A percentile compares a stretch with the other conserved stretches of the same genome.
Evolutionary conservation across 176 grass and related monocot species (phyloP).

Genomic region (Coix lacrymajobi): DNA sequence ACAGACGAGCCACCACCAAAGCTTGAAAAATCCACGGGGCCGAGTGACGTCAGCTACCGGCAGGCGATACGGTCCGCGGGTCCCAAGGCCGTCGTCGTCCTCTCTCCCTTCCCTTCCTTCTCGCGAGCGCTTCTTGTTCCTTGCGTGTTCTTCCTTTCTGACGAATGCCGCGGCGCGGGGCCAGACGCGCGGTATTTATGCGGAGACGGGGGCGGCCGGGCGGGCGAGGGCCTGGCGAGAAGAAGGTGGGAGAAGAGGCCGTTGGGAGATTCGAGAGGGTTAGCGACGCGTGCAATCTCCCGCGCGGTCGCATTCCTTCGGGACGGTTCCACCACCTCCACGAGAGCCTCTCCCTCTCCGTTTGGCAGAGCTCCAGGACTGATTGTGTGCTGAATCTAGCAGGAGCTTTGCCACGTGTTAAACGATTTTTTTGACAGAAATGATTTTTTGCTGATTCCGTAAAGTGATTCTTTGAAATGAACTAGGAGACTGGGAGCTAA

Average conservation of each 20-base stretch:
- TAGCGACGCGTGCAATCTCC: neutral
- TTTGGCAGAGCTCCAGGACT: too few species aligned
- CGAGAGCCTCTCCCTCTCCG: too few species aligned
- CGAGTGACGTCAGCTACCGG: slow-evolving; percentile 19
- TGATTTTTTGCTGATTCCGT: too few species aligned
- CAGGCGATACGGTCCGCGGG: slow-evolving; percentile 18
- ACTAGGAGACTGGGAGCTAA: too few species aligned
- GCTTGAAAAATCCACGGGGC: slow-evolving; percentile 12
- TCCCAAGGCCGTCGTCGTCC: slow-evolving; percentile 1
- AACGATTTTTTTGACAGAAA: too few species aligned
- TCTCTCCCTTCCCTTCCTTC: neutral
- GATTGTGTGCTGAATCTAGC: too few species aligned
- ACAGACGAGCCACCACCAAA: slow-evolving; percentile 20
- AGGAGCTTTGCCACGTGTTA: too few species aligned
- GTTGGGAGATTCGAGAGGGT: slow-evolving; percentile 16
- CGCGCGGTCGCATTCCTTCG: neutral
- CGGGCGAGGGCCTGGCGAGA: neutral
- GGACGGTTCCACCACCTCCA: neutral
- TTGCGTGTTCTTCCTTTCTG: neutral
- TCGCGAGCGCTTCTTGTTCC: slow-evolving; percentile 1
- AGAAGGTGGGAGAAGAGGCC: neutral
- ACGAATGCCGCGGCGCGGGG: neutral
- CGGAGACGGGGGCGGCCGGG: neutral
- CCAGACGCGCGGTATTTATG: neutral
- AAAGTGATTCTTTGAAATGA: too few species aligned